A percentile compares a stretch with the other conserved stretches of the same genome.
Evolutionary conservation across 2,329 filamentous ascomycete species (phyloP).

Genomic region (Fusarium dimerum): DNA sequence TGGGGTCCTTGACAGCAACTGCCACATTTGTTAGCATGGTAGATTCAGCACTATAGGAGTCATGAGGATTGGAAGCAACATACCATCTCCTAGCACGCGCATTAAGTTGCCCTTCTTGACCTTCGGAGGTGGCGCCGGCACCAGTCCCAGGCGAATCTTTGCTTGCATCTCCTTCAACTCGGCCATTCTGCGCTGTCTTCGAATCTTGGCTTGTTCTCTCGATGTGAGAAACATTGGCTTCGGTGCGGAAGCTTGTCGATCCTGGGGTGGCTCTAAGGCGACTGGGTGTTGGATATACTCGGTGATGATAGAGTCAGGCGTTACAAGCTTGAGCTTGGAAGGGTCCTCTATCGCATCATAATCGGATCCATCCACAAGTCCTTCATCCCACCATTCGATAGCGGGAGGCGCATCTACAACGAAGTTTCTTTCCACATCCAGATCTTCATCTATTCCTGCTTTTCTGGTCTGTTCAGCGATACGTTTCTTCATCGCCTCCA

Average conservation of each 20-base stretch:
- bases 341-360: conserved; percentile 72
- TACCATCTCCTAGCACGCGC: conserved; percentile 83
- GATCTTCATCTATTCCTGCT: conserved; percentile 90
- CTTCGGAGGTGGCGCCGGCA: conserved; percentile 89
- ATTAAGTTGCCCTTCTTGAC: conserved; percentile 98
- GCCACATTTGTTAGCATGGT: conserved; percentile 19
- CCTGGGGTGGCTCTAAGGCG: conserved; percentile 85
- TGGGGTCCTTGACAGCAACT: conserved; percentile 85
- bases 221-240: conserved; percentile 92
- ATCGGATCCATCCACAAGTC: conserved; percentile 70
- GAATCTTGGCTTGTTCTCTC: conserved; percentile 88
- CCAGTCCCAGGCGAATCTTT: conserved; percentile 88
- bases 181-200: conserved; percentile 85
- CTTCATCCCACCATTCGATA: conserved; percentile 98
- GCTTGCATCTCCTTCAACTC: conserved; percentile 95
- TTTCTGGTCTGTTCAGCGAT: conserved; percentile 86
- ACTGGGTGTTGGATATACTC: conserved; percentile 92
- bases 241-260: conserved; percentile 73
- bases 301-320: conserved; percentile 84
- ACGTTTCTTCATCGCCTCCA: conserved; percentile 93
- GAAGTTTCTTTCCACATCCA: conserved; percentile 87
- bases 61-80: conserved; percentile 40
- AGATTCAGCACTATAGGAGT: not conserved
- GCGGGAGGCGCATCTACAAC: conserved; percentile 80
- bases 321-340: conserved; percentile 69